These are phyloP conservation scores for Lactarius vividus DNA, from an alignment of 768 basidiomycete genomes.

Conservation along the genomic window DNA sequence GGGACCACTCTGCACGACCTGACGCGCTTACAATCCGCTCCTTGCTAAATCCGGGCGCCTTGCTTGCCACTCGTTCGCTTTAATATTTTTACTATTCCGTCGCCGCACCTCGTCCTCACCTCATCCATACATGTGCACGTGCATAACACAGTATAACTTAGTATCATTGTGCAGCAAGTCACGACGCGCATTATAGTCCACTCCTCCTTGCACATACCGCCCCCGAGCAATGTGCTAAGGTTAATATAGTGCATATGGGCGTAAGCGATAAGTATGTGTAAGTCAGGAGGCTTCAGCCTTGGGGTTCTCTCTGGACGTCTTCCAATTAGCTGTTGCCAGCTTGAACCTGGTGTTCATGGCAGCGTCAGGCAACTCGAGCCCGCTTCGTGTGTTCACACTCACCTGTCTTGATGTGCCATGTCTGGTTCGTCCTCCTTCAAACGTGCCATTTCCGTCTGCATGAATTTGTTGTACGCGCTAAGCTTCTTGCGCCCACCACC, in stretches of 20 bases:
- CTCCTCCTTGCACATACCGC: neutral
- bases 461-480: constrained; percentile 74
- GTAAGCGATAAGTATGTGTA: constrained; percentile 5
- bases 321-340: constrained; percentile 74
- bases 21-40: neutral
- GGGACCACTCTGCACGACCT: neutral
- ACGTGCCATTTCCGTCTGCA: constrained; percentile 77
- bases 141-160: neutral
- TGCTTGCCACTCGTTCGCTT: neutral
- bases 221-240: neutral
- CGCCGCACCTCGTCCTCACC: constrained; percentile 1
- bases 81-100: neutral
- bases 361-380: constrained; percentile 15
- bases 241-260: constrained; percentile 1
- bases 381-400: constrained; percentile 27
- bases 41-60: constrained; percentile 1
- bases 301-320: constrained; percentile 58
- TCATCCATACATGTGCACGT: neutral
- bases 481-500: constrained; percentile 57
- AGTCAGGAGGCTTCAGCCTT: constrained; percentile 22
- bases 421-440: constrained; percentile 74
- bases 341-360: constrained; percentile 54
- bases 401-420: constrained; percentile 74
- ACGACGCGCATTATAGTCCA: neutral
- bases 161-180: neutral